Percentiles rank a stretch among this genome's conserved stretches.
Conservation (phyloP, 305 asterid genomes). For the Fraxinus platypoda region DNA sequence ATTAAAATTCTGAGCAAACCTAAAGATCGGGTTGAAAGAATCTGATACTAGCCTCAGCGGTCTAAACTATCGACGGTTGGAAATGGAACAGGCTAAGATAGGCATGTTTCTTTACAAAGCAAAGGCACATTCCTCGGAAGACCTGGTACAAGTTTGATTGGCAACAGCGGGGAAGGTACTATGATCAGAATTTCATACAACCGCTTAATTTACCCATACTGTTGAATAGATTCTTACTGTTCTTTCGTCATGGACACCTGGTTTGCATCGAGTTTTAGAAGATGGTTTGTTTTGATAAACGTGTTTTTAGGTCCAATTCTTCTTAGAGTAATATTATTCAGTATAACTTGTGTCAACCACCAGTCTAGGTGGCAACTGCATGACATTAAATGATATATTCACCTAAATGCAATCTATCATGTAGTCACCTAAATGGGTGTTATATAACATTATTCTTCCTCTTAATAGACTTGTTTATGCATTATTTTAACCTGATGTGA, state of each 20-base stretch:
- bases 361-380: too few species aligned
- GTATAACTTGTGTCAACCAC: background rate
- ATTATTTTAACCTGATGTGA: background rate
- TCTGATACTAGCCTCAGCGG: conserved; percentile 27
- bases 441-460: too few species aligned
- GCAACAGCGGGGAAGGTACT: conserved; percentile 50
- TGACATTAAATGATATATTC: too few species aligned
- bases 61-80: conserved; percentile 21
- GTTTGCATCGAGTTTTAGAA: conserved; percentile 44
- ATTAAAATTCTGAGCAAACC: conserved; percentile 57
- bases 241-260: conserved; percentile 34
- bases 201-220: background rate
- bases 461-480: background rate
- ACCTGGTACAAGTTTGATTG: conserved; percentile 25
- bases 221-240: background rate
- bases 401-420: background rate
- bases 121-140: conserved; percentile 33
- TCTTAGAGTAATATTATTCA: background rate
- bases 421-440: background rate
- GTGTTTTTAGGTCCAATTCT: background rate
- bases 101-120: conserved; percentile 27
- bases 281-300: conserved; percentile 33
- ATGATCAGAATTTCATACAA: background rate
- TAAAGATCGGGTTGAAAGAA: conserved; percentile 41
- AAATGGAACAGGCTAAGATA: conserved; percentile 33